Percentiles rank a stretch among this genome's conserved stretches.
Conservation (phyloP, 2,329 filamentous ascomycete genomes). For the Neonectria punicea region DNA sequence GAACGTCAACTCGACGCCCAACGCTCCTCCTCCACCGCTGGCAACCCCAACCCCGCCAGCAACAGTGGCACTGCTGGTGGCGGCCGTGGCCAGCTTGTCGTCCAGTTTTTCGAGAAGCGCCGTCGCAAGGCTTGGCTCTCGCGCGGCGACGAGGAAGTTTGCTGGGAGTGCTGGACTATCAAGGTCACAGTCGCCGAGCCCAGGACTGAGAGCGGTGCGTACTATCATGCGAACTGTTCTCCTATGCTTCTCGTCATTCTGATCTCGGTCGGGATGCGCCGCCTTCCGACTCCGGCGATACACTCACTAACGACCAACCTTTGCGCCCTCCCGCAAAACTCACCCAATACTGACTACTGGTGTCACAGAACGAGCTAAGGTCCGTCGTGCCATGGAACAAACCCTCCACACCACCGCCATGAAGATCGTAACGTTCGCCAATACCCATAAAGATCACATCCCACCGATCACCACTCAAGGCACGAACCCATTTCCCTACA, state of each 20-base stretch:
- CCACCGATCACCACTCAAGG: conserved; percentile 95
- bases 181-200: conserved; percentile 94
- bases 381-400: conserved; percentile 89
- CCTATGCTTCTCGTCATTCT: not conserved
- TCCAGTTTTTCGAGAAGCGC: conserved; percentile 96
- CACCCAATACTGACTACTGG: not conserved
- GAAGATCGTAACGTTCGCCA: conserved; percentile 89
- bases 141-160: conserved; percentile 88
- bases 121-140: conserved; percentile 84
- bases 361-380: conserved; percentile 80
- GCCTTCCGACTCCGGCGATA: conserved; percentile 5
- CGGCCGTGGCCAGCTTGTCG: conserved; percentile 80
- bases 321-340: not conserved
- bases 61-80: conserved; percentile 60
- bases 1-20: conserved; percentile 79
- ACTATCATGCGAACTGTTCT: conserved; percentile 2
- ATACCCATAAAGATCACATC: conserved; percentile 93
- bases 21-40: conserved; percentile 52
- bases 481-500: conserved; percentile 95
- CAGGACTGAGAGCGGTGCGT: conserved; percentile 84
- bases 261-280: conserved; percentile 4
- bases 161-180: conserved; percentile 96
- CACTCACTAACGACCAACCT: not conserved
- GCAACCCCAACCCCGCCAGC: conserved; percentile 28
- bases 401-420: conserved; percentile 87